phyloP scores from a whole-genome alignment of 192 early-diverging fungal species.

The Geosiphon pyriformis region DNA sequence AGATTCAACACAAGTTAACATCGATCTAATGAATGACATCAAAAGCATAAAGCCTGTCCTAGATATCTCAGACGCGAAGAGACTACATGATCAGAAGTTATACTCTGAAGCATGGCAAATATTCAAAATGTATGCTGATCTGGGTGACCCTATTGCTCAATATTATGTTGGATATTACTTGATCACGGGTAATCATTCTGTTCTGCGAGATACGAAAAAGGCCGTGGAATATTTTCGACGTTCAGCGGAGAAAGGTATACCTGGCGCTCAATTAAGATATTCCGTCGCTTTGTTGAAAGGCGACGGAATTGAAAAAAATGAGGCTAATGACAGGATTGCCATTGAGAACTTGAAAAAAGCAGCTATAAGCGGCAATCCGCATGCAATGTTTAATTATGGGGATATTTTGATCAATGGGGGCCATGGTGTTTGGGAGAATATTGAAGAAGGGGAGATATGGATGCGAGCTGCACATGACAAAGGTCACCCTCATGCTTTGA shows the following conservation, averaged over 20 bases:
- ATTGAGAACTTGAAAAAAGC: constrained; percentile 10
- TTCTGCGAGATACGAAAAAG: not conserved
- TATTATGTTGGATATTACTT: constrained; percentile 10
- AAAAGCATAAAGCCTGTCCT: too few relatives aligned
- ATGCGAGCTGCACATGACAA: not conserved
- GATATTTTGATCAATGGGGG: constrained; percentile 12
- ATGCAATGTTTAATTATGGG: constrained; percentile 14
- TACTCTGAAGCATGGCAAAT: not conserved
- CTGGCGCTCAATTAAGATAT: constrained; percentile 6
- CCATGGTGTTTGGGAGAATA: not conserved
- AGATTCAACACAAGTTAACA: not conserved
- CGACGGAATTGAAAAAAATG: not conserved
- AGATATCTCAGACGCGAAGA: not conserved
- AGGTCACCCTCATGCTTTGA: constrained; percentile 5
- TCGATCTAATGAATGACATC: not conserved
- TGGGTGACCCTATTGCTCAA: not conserved
- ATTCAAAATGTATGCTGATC: not conserved
- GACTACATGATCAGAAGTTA: not conserved
- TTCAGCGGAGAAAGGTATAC: not conserved
- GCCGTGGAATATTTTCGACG: constrained; percentile 6
- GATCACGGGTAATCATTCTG: not conserved
- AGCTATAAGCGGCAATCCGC: not conserved
- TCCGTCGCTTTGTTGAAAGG: not conserved
- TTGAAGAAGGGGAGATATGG: not conserved
- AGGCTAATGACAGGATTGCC: not conserved